phyloP scores from a whole-genome alignment of 805 yeast species.

The Lachancea nothofagi region DNA sequence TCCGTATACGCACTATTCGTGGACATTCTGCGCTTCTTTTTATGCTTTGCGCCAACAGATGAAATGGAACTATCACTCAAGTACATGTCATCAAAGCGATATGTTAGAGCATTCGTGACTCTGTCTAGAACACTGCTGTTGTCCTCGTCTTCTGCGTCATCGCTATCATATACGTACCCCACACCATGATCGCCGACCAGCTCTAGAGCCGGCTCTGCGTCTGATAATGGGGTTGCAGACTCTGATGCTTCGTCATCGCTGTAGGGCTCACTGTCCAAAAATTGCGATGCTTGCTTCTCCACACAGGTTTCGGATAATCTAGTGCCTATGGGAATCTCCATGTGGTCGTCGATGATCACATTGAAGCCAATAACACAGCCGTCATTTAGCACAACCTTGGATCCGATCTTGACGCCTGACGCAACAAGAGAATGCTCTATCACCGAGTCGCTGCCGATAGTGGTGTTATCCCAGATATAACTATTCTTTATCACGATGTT shows the following conservation, averaged over 20 bases:
- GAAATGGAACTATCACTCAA: slow-evolving; percentile 56
- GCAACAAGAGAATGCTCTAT: slow-evolving; percentile 70
- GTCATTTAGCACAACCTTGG: slow-evolving; percentile 47
- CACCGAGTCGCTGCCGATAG: slow-evolving; percentile 57
- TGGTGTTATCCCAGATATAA: slow-evolving; percentile 81
- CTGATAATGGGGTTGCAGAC: slow-evolving; percentile 27
- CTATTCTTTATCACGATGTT: slow-evolving; percentile 67
- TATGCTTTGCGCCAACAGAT: slow-evolving; percentile 41
- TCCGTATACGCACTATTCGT: slow-evolving; percentile 43
- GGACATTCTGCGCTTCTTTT: slow-evolving; percentile 42
- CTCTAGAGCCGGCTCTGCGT: slow-evolving; percentile 18
- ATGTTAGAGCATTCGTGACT: slow-evolving; percentile 36
- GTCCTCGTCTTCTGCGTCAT: slow-evolving; percentile 28
- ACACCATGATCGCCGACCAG: slow-evolving; percentile 36
- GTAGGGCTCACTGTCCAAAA: slow-evolving; percentile 26
- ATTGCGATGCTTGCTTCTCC: slow-evolving; percentile 22
- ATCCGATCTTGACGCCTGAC: slow-evolving; percentile 49
- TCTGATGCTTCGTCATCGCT: slow-evolving; percentile 17
- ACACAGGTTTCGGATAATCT: slow-evolving; percentile 49
- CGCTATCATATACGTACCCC: slow-evolving; percentile 36
- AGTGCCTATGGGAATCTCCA: slow-evolving; percentile 44
- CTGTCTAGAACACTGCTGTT: slow-evolving; percentile 20
- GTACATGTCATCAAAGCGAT: slow-evolving; percentile 43
- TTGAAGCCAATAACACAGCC: slow-evolving; percentile 77
- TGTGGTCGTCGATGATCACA: slow-evolving; percentile 56